These are phyloP conservation scores for Tetragonia tetragonoides DNA, from an alignment of 148 eudicot genomes.

Conservation along the genomic window DNA sequence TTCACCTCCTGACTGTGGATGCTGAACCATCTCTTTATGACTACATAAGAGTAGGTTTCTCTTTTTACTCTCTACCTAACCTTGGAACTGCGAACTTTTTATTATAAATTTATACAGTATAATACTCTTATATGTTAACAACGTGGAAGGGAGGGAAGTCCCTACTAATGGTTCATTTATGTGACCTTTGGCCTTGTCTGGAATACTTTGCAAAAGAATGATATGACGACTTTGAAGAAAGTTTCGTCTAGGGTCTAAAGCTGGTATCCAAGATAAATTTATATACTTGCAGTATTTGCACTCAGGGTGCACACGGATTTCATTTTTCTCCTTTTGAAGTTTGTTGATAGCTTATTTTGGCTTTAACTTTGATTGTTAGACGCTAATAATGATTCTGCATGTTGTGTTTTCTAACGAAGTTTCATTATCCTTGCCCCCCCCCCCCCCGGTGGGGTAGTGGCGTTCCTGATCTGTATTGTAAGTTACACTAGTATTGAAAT, in stretches of 20 bases:
- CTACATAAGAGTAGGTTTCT: slow-evolving; percentile 63
- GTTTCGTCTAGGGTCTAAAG: neutral
- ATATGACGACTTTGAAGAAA: neutral
- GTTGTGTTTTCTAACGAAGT: neutral
- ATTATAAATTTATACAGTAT: too few relatives aligned
- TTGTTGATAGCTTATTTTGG: neutral
- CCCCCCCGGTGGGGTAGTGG: too few relatives aligned
- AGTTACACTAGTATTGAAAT: neutral
- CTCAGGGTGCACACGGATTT: neutral
- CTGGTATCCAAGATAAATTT: neutral
- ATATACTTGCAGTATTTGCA: neutral
- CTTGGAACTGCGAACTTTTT: neutral
- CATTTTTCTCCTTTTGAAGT: neutral
- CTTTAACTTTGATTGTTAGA: neutral
- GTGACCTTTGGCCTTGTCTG: too few relatives aligned
- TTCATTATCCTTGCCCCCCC: too few relatives aligned
- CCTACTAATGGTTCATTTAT: too few relatives aligned
- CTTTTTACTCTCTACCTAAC: neutral
- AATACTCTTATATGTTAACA: too few relatives aligned
- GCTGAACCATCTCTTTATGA: slow-evolving; percentile 76
- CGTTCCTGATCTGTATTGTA: too few relatives aligned
- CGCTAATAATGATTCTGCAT: neutral
- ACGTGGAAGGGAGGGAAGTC: too few relatives aligned
- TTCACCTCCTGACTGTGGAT: slow-evolving; percentile 72
- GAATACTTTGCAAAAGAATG: neutral